Percentiles rank a stretch among this genome's conserved stretches.
phyloP scores from a whole-genome alignment of 2,329 filamentous ascomycete species.

The Podosphaera xanthii region DNA sequence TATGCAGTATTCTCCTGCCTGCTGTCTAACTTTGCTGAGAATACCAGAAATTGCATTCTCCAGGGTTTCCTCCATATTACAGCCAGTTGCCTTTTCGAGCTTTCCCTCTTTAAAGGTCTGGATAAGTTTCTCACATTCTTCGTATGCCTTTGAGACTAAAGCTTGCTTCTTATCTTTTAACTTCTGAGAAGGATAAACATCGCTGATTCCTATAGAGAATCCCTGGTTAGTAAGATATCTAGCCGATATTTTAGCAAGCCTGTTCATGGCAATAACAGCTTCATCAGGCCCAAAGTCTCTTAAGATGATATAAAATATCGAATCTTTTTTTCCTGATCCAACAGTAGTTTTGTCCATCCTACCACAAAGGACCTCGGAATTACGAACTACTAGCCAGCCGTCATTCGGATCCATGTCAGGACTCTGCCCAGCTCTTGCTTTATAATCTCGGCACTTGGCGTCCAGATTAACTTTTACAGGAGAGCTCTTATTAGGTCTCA shows the following conservation, averaged over 20 bases:
- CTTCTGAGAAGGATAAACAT: constrained; percentile 62
- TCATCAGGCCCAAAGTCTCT: constrained; percentile 82
- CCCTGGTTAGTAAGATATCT: constrained; percentile 73
- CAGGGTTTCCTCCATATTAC: constrained; percentile 75
- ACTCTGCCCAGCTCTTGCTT: constrained; percentile 29
- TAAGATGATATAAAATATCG: constrained; percentile 88
- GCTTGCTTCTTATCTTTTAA: constrained; percentile 51
- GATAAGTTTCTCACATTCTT: constrained; percentile 64
- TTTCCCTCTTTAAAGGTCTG: constrained; percentile 57
- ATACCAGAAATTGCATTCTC: constrained; percentile 82
- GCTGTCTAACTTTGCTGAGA: constrained; percentile 73
- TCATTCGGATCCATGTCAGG: constrained; percentile 70
- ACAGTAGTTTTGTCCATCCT: constrained; percentile 95
- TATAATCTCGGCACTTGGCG: constrained; percentile 70
- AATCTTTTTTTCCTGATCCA: constrained; percentile 94
- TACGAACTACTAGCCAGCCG: constrained; percentile 76
- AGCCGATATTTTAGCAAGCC: constrained; percentile 74
- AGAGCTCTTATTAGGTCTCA: constrained; percentile 71
- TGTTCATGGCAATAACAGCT: constrained; percentile 80
- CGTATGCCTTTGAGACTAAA: constrained; percentile 58
- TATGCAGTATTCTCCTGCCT: constrained; percentile 80
- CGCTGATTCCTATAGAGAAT: constrained; percentile 88
- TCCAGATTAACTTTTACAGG: constrained; percentile 78
- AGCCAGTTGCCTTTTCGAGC: constrained; percentile 67
- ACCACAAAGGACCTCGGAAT: constrained; percentile 94